Percentiles rank a stretch among this genome's conserved stretches.
phyloP scores from a whole-genome alignment of 2,329 filamentous ascomycete species.

The Sporothrix euskadiensis region DNA sequence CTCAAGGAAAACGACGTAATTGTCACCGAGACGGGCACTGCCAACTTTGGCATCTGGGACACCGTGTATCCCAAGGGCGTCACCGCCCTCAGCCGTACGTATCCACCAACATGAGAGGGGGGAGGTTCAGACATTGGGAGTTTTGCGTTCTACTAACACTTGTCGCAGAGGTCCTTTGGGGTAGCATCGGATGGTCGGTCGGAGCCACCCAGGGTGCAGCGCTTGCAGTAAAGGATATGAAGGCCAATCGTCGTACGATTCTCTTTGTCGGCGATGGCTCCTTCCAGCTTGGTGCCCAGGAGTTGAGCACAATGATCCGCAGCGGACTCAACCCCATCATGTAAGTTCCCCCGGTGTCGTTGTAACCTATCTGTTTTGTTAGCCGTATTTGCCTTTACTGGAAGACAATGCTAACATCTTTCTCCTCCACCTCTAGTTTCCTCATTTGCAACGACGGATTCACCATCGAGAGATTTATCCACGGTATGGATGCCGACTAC shows the following conservation, averaged over 20 bases:
- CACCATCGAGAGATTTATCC: constrained; percentile 86
- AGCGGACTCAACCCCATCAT: constrained; percentile 75
- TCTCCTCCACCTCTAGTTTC: constrained; percentile 53
- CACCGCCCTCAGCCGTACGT: constrained; percentile 57
- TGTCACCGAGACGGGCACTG: constrained; percentile 83
- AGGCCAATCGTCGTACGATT: constrained; percentile 65
- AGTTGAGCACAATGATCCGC: constrained; percentile 79
- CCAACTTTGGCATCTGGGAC: constrained; percentile 86
- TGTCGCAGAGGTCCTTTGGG: constrained; percentile 53
- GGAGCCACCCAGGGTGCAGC: constrained; percentile 65
- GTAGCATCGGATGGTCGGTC: constrained; percentile 64
- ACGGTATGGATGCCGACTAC: constrained; percentile 76
- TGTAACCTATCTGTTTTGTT: no score
- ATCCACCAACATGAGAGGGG: not conserved
- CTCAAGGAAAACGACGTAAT: constrained; percentile 66
- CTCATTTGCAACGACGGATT: constrained; percentile 86
- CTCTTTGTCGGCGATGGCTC: constrained; percentile 88
- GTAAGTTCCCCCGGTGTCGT: constrained; percentile 45
- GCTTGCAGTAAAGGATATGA: constrained; percentile 60
- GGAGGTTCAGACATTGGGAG: not conserved
- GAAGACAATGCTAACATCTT: not conserved
- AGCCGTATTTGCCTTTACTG: no score
- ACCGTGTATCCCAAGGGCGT: constrained; percentile 76
- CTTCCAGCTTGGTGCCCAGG: constrained; percentile 81
- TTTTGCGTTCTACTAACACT: constrained; percentile 1